Percentiles rank a stretch among this genome's conserved stretches.
These are phyloP conservation scores for Coprinellus aureogranulatus DNA, from an alignment of 768 basidiomycete genomes.

Conservation along the genomic window DNA sequence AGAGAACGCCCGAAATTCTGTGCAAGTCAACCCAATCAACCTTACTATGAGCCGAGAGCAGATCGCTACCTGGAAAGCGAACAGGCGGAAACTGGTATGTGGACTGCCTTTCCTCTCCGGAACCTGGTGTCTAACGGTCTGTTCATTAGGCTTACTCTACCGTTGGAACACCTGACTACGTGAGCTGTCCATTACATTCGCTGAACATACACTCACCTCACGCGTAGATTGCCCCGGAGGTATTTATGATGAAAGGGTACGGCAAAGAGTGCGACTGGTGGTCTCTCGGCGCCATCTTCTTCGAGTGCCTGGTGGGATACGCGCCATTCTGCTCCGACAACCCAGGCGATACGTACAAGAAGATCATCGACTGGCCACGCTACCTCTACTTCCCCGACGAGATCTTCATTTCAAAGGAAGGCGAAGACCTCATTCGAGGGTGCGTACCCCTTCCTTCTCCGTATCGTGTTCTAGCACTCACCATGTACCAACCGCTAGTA, in stretches of 20 bases:
- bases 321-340: constrained; percentile 98
- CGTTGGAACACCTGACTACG: constrained; percentile 61
- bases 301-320: constrained; percentile 98
- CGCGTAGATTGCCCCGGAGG: constrained; percentile 97
- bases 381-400: constrained; percentile 87
- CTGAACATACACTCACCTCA: constrained; percentile 37
- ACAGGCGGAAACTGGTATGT: constrained; percentile 97
- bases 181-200: constrained; percentile 34
- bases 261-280: constrained; percentile 99
- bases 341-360: constrained; percentile 98
- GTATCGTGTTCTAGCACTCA: not conserved
- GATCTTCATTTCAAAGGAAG: constrained; percentile 83
- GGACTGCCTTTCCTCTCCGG: constrained; percentile 79
- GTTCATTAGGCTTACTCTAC: constrained; percentile 87
- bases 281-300: constrained; percentile 96
- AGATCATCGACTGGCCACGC: constrained; percentile 93
- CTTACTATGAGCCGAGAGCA: constrained; percentile 95
- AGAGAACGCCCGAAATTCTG: constrained; percentile 81
- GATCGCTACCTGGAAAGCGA: constrained; percentile 99
- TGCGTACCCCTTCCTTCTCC: constrained; percentile 80
- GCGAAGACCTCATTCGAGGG: constrained; percentile 92
- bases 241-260: constrained; percentile 96
- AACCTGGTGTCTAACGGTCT: constrained; percentile 37
- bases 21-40: constrained; percentile 97
- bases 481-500: constrained; percentile 36